phyloP scores from a whole-genome alignment of 1,284 basidiomycete species.

The Boletus subluridellus region DNA sequence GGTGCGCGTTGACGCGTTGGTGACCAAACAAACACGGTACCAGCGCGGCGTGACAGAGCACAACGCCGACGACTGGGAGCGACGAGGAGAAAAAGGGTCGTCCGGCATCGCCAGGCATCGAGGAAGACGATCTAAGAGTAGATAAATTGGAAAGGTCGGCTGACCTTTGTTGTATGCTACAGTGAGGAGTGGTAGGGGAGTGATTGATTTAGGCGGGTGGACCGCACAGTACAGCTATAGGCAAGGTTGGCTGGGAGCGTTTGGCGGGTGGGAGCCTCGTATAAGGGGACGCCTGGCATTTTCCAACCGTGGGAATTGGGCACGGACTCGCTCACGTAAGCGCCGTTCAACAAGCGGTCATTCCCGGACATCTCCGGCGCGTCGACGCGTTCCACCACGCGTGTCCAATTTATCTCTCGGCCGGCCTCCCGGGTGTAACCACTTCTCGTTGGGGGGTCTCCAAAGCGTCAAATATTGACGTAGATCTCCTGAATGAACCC shows the following conservation, averaged over 20 bases:
- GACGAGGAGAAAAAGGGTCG: conserved; percentile 12
- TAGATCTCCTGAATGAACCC: not conserved
- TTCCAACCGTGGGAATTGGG: conserved; percentile 36
- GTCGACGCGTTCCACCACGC: conserved; percentile 14
- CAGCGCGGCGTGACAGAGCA: conserved; percentile 11
- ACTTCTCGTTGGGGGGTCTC: conserved; percentile 20
- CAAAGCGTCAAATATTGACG: not conserved
- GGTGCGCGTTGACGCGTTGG: conserved; percentile 34
- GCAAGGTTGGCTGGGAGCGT: conserved; percentile 37
- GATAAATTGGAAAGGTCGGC: conserved; percentile 23
- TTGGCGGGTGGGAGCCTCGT: conserved; percentile 39
- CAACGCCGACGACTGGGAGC: conserved; percentile 12
- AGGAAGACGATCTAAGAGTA: conserved; percentile 22
- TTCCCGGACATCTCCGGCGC: conserved; percentile 28
- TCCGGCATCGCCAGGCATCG: conserved; percentile 23
- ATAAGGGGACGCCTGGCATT: conserved; percentile 32
- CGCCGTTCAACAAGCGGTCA: conserved; percentile 33
- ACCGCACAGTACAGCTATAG: conserved; percentile 38
- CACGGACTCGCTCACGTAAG: conserved; percentile 39
- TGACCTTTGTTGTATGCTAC: conserved; percentile 34
- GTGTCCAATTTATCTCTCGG: conserved; percentile 10
- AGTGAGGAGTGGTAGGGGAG: conserved; percentile 21
- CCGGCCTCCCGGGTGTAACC: conserved; percentile 22
- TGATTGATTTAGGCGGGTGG: conserved; percentile 36
- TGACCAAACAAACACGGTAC: conserved; percentile 34